Percentiles rank a stretch among this genome's conserved stretches.
Evolutionary conservation across 2,329 filamentous ascomycete species (phyloP).

Genomic region (Pestalotiopsis sp.): DNA sequence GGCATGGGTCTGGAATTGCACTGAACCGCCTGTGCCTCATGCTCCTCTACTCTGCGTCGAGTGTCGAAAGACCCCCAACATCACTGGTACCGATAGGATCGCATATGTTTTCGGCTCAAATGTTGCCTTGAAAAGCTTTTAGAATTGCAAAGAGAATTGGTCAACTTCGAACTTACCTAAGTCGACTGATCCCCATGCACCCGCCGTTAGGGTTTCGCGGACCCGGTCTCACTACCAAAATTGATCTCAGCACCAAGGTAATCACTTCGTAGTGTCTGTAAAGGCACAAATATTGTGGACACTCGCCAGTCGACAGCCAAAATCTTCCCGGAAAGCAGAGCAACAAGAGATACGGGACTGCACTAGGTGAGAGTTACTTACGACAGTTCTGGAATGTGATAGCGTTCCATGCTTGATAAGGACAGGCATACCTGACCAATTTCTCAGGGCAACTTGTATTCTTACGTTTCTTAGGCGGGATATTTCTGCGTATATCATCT

Average conservation of each 20-base stretch:
- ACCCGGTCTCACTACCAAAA: neutral
- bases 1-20: conserved; percentile 2
- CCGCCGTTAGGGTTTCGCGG: conserved; percentile 9
- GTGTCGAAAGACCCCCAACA: conserved; percentile 14
- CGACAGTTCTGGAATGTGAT: conserved; percentile 1
- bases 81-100: conserved; percentile 10
- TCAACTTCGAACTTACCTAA: conserved; percentile 1
- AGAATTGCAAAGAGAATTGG: neutral
- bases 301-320: too few relatives aligned
- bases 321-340: too few relatives aligned
- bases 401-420: conserved; percentile 12
- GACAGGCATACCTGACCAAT: conserved; percentile 7
- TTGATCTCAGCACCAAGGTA: too few relatives aligned
- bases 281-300: too few relatives aligned
- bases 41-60: neutral
- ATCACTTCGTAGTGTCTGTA: too few relatives aligned
- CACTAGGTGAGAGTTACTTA: too few relatives aligned
- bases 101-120: conserved; percentile 11
- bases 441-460: neutral
- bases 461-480: neutral
- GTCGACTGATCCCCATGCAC: conserved; percentile 6
- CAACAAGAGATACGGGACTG: too few relatives aligned
- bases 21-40: neutral
- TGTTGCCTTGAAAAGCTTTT: conserved; percentile 7
- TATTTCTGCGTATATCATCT: too few relatives aligned